A percentile compares a stretch with the other conserved stretches of the same genome.
Conservation (phyloP, 2,329 filamentous ascomycete genomes). For the Trichoderma sp. region DNA sequence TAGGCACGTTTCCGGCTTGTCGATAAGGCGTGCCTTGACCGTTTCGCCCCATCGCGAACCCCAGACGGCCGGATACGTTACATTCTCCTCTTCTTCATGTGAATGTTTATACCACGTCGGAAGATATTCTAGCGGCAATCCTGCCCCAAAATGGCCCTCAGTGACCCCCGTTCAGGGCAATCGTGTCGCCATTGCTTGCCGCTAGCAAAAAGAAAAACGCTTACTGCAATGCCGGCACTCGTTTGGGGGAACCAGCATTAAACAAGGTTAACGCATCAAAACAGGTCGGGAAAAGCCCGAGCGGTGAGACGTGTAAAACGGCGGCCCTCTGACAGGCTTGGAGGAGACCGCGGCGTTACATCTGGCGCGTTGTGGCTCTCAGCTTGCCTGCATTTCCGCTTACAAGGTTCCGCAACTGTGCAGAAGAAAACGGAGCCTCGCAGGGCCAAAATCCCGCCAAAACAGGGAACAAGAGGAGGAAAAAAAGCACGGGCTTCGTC, state of each 20-base stretch:
- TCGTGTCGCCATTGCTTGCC: not conserved
- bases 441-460: not conserved
- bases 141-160: not conserved
- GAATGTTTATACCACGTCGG: not conserved
- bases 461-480: not conserved
- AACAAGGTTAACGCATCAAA: not conserved
- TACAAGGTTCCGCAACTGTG: not conserved
- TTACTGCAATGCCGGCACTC: constrained; percentile 14
- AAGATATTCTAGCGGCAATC: not conserved
- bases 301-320: constrained; percentile 10
- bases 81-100: not conserved
- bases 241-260: not conserved
- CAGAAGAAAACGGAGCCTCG: not conserved
- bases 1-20: not conserved
- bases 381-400: constrained; percentile 6
- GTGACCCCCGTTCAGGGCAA: not conserved
- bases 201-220: not conserved
- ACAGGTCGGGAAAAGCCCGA: not conserved
- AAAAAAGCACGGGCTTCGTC: not conserved
- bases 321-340: not conserved
- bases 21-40: not conserved
- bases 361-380: not conserved
- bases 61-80: not conserved
- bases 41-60: not conserved
- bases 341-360: not conserved